Evolutionary conservation across 768 basidiomycete species (phyloP), one percentile per base, ranked within the genome.

Genomic region (Suillus tomentosus): DNA sequence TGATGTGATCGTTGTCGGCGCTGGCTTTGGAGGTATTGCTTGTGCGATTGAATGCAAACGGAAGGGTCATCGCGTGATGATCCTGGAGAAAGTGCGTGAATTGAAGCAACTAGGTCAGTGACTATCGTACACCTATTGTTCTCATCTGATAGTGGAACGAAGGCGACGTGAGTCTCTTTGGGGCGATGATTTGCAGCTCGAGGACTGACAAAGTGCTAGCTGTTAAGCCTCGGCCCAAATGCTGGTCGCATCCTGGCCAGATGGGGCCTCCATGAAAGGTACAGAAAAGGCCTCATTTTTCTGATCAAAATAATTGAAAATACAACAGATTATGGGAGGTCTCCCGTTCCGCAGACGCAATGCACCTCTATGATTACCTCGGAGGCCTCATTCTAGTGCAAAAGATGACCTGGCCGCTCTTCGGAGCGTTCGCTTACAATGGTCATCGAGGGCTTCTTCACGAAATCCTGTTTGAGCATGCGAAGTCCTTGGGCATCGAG

Each of bases 391-490:
- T 72, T 55, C 56, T 61, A 15, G 66, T 65, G 54, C 71, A 74
- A 61, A 64, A 55, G 43, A 61, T 66, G 66, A 60, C 64, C 55
- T 61, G 43, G 37, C 64, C 57, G 40, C 60, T 51, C 39, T 69
- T 59, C 56, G 69, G 64, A 50, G 66, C 68, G 59, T 67, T 67
- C 66, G 62, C 64, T 37, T 71, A 73, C 65, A 69, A 72, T 62
- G 73, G 70, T n/a, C 69, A 73, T 65, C 74, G 70, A 50, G 71
- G 63, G 53, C 71, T 72, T 61, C 59, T 77, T 34, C 66, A 70
- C 60, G 37, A 63, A 15, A 61, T 71, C 37, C 54, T 73, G 24
- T 63, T 68, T 34, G 53, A 67, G 6, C 62, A 67, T 51, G 77
- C 71, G 39, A 42, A 63, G 39, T 67, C 62, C 37, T 55, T 73